phyloP scores from a whole-genome alignment of 2,329 filamentous ascomycete species.

The Diaporthe nobilis region DNA sequence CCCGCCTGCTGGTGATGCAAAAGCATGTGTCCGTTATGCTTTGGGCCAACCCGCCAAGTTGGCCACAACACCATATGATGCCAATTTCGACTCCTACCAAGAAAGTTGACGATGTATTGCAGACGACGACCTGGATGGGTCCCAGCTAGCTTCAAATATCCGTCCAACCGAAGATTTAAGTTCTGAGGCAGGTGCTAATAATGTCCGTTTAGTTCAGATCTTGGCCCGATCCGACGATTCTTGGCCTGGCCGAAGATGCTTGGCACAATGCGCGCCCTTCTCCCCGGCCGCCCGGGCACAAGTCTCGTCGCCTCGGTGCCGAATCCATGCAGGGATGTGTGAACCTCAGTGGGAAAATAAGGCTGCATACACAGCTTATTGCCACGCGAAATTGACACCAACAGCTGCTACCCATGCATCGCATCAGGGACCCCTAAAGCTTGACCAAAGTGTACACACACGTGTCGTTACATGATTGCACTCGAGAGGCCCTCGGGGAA shows the following conservation, averaged over 20 bases:
- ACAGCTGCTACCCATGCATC: not conserved
- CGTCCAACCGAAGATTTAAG: not conserved
- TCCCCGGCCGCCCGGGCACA: not conserved
- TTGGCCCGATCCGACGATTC: conserved; percentile 24
- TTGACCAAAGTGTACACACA: not conserved
- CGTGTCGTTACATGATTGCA: not conserved
- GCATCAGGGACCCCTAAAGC: not conserved
- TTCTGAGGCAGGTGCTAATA: conserved; percentile 14
- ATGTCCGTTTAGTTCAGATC: conserved; percentile 6
- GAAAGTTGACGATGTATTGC: conserved; percentile 13
- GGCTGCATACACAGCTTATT: not conserved
- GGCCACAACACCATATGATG: conserved; percentile 2
- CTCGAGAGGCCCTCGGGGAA: not conserved
- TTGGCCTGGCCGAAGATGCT: conserved; percentile 7
- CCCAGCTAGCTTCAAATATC: not conserved
- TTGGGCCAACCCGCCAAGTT: not conserved
- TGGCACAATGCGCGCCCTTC: conserved; percentile 17
- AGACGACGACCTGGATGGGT: conserved; percentile 14
- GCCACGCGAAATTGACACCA: not conserved
- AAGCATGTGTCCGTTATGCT: conserved; percentile 1
- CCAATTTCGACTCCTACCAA: conserved; percentile 15
- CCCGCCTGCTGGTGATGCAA: not conserved
- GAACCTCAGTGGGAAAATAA: not conserved
- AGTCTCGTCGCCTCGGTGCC: not conserved
- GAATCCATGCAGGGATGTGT: not conserved